These are phyloP conservation scores for Mycena crocata DNA, from an alignment of 768 basidiomycete species.

Conservation along the genomic window DNA sequence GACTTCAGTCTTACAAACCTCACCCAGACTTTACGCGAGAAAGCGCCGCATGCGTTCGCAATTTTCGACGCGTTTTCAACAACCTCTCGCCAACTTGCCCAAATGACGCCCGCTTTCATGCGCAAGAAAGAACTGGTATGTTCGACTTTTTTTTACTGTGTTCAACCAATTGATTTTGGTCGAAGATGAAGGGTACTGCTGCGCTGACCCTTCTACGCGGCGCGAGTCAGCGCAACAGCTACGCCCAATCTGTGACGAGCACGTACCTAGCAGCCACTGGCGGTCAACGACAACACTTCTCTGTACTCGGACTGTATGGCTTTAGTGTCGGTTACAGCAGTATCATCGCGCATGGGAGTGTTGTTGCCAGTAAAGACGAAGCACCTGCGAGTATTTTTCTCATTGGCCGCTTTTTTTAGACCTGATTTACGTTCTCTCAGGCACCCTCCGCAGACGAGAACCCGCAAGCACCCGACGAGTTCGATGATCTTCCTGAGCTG, in stretches of 20 bases:
- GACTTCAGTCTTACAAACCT: constrained; percentile 14
- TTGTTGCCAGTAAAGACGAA: no score
- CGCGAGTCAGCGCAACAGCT: constrained; percentile 27
- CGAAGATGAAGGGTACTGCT: neutral
- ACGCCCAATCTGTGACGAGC: constrained; percentile 17
- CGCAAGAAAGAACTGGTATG: constrained; percentile 10
- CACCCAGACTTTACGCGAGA: neutral
- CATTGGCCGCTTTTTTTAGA: no score
- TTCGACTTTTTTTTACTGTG: neutral
- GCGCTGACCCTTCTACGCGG: constrained; percentile 7
- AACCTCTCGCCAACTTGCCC: neutral
- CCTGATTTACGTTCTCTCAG: no score
- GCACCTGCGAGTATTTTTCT: no score
- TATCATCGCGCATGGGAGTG: no score
- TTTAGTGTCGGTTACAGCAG: constrained; percentile 33
- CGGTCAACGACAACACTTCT: constrained; percentile 39
- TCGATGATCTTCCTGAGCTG: no score
- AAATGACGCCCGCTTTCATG: neutral
- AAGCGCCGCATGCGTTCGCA: constrained; percentile 6
- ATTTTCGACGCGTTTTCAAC: constrained; percentile 13
- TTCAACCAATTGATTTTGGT: neutral
- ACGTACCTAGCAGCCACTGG: constrained; percentile 34
- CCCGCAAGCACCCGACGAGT: no score
- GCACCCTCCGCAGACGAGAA: no score
- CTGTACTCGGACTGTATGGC: constrained; percentile 36